phyloP scores from a whole-genome alignment of 208 protist species.

The Trypanosoma caninum region DNA sequence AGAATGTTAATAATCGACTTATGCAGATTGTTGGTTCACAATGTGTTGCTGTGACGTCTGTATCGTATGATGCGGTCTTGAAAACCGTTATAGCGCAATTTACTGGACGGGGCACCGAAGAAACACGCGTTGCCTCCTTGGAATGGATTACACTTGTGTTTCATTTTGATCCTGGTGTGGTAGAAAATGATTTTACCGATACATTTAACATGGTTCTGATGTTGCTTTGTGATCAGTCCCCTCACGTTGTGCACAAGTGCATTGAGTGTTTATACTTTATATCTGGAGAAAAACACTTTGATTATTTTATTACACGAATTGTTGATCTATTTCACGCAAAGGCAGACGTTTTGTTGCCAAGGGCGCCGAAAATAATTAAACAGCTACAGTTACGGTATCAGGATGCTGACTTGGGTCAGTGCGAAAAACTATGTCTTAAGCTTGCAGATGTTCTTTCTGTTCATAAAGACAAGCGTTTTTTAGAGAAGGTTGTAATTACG shows the following conservation, averaged over 20 bases:
- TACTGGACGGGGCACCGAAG: slow-evolving; percentile 28
- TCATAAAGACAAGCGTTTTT: slow-evolving; percentile 47
- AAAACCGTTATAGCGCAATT: slow-evolving; percentile 9
- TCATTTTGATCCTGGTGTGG: slow-evolving; percentile 24
- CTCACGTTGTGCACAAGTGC: slow-evolving; percentile 39
- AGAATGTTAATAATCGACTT: slow-evolving; percentile 31
- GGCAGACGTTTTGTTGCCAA: slow-evolving; percentile 30
- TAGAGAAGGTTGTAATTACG: slow-evolving; percentile 62
- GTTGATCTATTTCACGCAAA: slow-evolving; percentile 23
- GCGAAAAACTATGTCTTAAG: slow-evolving; percentile 28
- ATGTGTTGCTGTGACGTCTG: background rate
- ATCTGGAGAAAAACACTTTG: slow-evolving; percentile 31
- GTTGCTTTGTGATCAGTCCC: slow-evolving; percentile 38
- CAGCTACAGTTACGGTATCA: slow-evolving; percentile 38
- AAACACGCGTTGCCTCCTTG: slow-evolving; percentile 41
- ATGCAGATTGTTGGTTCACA: slow-evolving; percentile 18
- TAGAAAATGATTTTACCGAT: slow-evolving; percentile 14
- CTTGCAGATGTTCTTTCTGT: slow-evolving; percentile 14
- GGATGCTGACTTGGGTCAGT: slow-evolving; percentile 19
- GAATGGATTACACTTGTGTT: slow-evolving; percentile 58
- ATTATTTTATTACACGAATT: slow-evolving; percentile 28
- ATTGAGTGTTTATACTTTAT: slow-evolving; percentile 48
- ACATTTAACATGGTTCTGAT: slow-evolving; percentile 30
- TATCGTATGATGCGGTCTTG: slow-evolving; percentile 24
- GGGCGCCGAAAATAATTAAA: slow-evolving; percentile 45